These are phyloP conservation scores for Talaromyces rugulosus DNA, from an alignment of 2,329 filamentous ascomycete species.

Conservation along the genomic window DNA sequence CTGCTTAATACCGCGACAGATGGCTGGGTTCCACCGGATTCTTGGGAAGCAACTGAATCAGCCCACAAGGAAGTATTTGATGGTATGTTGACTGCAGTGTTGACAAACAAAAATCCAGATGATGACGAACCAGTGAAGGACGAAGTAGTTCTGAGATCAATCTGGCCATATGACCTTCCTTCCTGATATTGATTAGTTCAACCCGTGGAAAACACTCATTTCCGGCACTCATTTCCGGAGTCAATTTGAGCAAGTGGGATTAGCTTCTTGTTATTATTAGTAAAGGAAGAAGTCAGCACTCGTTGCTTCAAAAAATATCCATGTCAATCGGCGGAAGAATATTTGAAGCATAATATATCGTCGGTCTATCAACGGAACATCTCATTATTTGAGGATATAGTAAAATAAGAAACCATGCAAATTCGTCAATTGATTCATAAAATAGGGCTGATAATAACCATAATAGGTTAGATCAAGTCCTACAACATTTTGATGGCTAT, in stretches of 20 bases:
- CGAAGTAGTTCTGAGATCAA: slow-evolving; percentile 28
- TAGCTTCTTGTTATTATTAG: neutral
- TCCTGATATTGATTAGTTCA: neutral
- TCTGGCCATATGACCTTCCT: slow-evolving; percentile 29
- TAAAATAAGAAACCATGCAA: no score
- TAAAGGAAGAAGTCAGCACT: neutral
- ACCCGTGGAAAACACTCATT: neutral
- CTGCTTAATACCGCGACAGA: slow-evolving; percentile 30
- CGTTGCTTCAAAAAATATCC: neutral
- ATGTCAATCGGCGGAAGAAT: neutral
- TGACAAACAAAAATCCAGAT: slow-evolving; percentile 23
- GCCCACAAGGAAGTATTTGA: slow-evolving; percentile 28
- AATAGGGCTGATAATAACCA: no score
- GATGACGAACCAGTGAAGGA: slow-evolving; percentile 31
- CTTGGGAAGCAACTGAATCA: slow-evolving; percentile 28
- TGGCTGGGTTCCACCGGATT: slow-evolving; percentile 32
- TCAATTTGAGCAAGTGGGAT: neutral
- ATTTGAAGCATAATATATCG: no score
- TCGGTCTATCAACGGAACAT: no score
- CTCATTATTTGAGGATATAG: no score
- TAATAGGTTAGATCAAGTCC: no score
- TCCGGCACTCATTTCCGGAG: neutral
- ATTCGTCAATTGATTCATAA: no score
- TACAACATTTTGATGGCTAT: no score
- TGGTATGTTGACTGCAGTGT: slow-evolving; percentile 27